A percentile compares a stretch with the other conserved stretches of the same genome.
Evolutionary conservation across 495 filamentous ascomycete genomes (phyloP).

Genomic region (Aspergillus bertholletiae): DNA sequence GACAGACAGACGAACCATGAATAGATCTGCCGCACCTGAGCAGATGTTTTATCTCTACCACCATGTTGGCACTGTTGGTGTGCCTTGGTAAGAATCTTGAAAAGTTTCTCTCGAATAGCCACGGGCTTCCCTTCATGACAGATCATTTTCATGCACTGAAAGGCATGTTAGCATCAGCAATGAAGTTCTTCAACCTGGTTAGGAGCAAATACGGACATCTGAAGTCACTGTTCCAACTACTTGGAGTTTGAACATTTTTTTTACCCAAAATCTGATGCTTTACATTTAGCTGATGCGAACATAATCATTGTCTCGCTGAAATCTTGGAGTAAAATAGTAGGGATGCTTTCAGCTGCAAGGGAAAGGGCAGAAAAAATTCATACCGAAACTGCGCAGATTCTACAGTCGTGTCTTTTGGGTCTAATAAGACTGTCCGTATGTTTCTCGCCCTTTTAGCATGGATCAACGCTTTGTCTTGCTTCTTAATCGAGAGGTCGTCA

Average conservation of each 20-base stretch:
- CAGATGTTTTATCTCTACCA: slow-evolving; percentile 58
- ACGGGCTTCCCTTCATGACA: slow-evolving; percentile 59
- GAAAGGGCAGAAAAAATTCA: slow-evolving; percentile 6
- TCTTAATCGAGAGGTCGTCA: slow-evolving; percentile 51
- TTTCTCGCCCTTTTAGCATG: slow-evolving; percentile 51
- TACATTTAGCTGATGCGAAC: slow-evolving; percentile 10
- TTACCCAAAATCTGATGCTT: slow-evolving; percentile 51
- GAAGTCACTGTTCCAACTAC: slow-evolving; percentile 31
- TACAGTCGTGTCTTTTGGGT: slow-evolving; percentile 55
- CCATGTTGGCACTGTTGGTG: slow-evolving; percentile 57
- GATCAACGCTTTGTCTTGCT: slow-evolving; percentile 58
- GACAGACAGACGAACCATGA: slow-evolving; percentile 48
- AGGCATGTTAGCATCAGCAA: slow-evolving; percentile 12
- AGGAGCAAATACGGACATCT: slow-evolving; percentile 27
- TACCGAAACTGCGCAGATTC: slow-evolving; percentile 57
- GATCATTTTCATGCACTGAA: slow-evolving; percentile 44
- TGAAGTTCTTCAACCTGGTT: not conserved
- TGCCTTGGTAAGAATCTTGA: slow-evolving; percentile 53
- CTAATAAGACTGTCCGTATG: slow-evolving; percentile 49
- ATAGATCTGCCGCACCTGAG: slow-evolving; percentile 53
- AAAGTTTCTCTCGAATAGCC: slow-evolving; percentile 56
- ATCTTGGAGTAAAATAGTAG: not conserved
- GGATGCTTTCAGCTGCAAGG: not conserved
- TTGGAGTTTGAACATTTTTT: slow-evolving; percentile 57
- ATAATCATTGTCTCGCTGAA: not conserved